Percentiles rank a stretch among this genome's conserved stretches.
phyloP scores from a whole-genome alignment of 23 red algal genomes.

The Gracilaria domingensis region DNA sequence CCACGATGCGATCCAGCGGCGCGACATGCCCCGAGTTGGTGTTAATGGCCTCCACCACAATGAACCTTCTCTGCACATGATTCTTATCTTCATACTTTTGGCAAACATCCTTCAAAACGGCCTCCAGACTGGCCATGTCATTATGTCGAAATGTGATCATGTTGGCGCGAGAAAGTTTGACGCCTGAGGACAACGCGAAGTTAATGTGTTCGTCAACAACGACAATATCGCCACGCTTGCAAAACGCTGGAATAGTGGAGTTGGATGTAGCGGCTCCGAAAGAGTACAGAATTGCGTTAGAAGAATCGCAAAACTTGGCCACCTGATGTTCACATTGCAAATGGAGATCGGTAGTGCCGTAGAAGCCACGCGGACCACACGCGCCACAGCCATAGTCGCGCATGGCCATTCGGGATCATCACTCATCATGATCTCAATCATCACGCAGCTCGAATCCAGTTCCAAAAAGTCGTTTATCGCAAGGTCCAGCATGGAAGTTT shows the following conservation, averaged over 20 bases:
- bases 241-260: conserved; percentile 91
- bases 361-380: conserved; percentile 97
- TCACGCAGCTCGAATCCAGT: conserved; percentile 23
- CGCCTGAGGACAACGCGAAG: conserved; percentile 73
- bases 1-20: conserved; percentile 78
- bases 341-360: conserved; percentile 92
- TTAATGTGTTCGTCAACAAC: conserved; percentile 78
- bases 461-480: conserved; percentile 80
- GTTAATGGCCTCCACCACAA: conserved; percentile 92
- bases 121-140: conserved; percentile 74
- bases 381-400: conserved; percentile 80
- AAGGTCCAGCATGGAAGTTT: conserved; percentile 47
- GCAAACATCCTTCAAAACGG: conserved; percentile 47
- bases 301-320: conserved; percentile 70
- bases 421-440: conserved; percentile 59
- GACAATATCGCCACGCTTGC: conserved; percentile 91
- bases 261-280: conserved; percentile 87
- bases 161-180: conserved; percentile 75
- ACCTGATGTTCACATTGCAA: conserved; percentile 81
- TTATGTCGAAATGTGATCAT: conserved; percentile 83
- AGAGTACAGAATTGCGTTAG: conserved; percentile 90
- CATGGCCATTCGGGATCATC: conserved; percentile 57
- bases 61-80: conserved; percentile 79
- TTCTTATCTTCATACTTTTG: conserved; percentile 33
- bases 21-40: conserved; percentile 74